phyloP scores from a whole-genome alignment of 1,284 basidiomycete genomes.

The Leucocoprinus gongylophorus region DNA sequence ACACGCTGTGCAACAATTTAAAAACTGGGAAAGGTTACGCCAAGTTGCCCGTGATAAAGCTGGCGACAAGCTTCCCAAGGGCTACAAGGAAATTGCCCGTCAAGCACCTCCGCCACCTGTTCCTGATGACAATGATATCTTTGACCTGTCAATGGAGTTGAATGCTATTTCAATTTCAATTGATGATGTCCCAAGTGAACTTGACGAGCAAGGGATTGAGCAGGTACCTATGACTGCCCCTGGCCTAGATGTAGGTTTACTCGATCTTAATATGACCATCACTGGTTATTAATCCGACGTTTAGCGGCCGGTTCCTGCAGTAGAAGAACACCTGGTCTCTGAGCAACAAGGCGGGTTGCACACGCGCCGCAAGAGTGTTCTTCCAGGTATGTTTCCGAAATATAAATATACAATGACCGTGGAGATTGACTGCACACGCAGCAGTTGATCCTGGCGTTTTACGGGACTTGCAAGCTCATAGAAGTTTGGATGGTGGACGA shows the following conservation, averaged over 20 bases:
- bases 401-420: neutral
- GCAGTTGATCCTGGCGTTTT: constrained; percentile 84
- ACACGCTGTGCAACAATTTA: constrained; percentile 70
- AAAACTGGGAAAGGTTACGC: constrained; percentile 78
- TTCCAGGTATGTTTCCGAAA: constrained; percentile 67
- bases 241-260: constrained; percentile 67
- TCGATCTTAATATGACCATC: constrained; percentile 14
- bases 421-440: constrained; percentile 11
- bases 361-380: constrained; percentile 77
- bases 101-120: constrained; percentile 70
- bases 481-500: constrained; percentile 63
- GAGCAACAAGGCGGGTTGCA: constrained; percentile 47
- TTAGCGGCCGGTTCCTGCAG: constrained; percentile 57
- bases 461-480: constrained; percentile 80
- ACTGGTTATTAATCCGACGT: constrained; percentile 1
- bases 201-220: constrained; percentile 81
- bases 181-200: constrained; percentile 67
- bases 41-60: constrained; percentile 69
- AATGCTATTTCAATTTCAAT: constrained; percentile 80
- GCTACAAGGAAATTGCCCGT: constrained; percentile 59
- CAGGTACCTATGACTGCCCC: constrained; percentile 86
- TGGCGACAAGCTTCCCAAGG: constrained; percentile 57
- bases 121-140: constrained; percentile 74
- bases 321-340: constrained; percentile 44
- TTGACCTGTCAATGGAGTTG: constrained; percentile 83